A percentile compares a stretch with the other conserved stretches of the same genome.
These are phyloP conservation scores for Metschnikowia matae DNA, from an alignment of 805 yeast genomes.

Conservation along the genomic window DNA sequence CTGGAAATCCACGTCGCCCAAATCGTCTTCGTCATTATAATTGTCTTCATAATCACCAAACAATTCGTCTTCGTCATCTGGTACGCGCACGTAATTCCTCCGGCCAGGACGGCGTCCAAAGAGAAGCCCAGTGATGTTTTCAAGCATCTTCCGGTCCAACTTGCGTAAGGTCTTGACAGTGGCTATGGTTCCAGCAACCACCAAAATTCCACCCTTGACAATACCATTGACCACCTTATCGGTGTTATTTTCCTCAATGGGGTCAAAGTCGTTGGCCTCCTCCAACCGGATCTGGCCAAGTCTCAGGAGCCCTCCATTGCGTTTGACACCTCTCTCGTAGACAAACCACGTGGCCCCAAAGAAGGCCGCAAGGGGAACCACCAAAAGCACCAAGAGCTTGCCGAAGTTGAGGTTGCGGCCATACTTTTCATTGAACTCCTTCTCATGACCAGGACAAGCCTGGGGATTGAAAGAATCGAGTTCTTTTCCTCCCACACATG, in stretches of 20 bases:
- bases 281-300: conserved; percentile 87
- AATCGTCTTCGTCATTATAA: conserved; percentile 31
- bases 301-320: conserved; percentile 70
- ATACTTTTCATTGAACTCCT: conserved; percentile 53
- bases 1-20: conserved; percentile 25
- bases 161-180: conserved; percentile 30
- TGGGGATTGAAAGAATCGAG: conserved; percentile 61
- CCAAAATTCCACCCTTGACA: conserved; percentile 53
- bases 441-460: conserved; percentile 86
- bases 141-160: conserved; percentile 32
- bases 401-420: conserved; percentile 53
- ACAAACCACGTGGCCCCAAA: conserved; percentile 60
- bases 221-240: conserved; percentile 57
- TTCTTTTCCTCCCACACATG: conserved; percentile 77
- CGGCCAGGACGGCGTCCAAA: conserved; percentile 38
- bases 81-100: conserved; percentile 40
- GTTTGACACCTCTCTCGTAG: conserved; percentile 74
- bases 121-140: conserved; percentile 24
- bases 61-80: conserved; percentile 39
- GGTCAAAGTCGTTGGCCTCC: conserved; percentile 52
- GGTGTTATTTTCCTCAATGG: conserved; percentile 58
- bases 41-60: conserved; percentile 40
- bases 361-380: conserved; percentile 56
- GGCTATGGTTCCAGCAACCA: conserved; percentile 39
- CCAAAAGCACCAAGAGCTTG: conserved; percentile 44